Conservation (phyloP, 2,329 filamentous ascomycete species). For the Trichoderma sp. region DNA sequence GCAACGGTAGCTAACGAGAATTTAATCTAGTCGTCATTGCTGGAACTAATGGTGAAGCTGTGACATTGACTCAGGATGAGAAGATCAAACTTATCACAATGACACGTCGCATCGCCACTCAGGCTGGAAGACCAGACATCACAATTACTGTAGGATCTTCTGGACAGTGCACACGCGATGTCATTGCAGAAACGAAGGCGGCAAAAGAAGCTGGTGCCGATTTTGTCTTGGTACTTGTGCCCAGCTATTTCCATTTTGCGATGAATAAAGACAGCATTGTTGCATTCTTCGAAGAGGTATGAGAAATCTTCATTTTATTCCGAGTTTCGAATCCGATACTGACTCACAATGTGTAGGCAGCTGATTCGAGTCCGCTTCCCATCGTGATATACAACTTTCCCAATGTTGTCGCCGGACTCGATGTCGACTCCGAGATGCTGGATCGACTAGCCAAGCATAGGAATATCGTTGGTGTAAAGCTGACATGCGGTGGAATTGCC, state of each 20-base stretch:
- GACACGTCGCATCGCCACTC: slow-evolving; percentile 59
- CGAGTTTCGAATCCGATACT: not conserved
- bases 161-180: slow-evolving; percentile 63
- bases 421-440: slow-evolving; percentile 66
- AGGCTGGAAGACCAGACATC: slow-evolving; percentile 53
- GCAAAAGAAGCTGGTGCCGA: slow-evolving; percentile 63
- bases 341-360: slow-evolving; percentile 38
- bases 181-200: slow-evolving; percentile 61
- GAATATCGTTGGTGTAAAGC: slow-evolving; percentile 68
- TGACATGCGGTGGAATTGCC: slow-evolving; percentile 72
- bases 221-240: slow-evolving; percentile 65
- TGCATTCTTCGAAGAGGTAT: slow-evolving; percentile 57
- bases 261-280: slow-evolving; percentile 51
- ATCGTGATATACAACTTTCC: slow-evolving; percentile 74
- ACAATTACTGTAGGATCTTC: slow-evolving; percentile 66
- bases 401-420: slow-evolving; percentile 62
- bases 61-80: slow-evolving; percentile 64
- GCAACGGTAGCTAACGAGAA: slow-evolving; percentile 16
- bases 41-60: slow-evolving; percentile 72
- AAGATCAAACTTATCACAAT: slow-evolving; percentile 58
- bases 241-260: slow-evolving; percentile 68
- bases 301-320: not conserved
- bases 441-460: slow-evolving; percentile 45
- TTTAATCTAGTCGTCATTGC: slow-evolving; percentile 56
- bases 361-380: slow-evolving; percentile 57